phyloP scores from a whole-genome alignment of 805 yeast genomes.

The Zygoascus biomembranicola region DNA sequence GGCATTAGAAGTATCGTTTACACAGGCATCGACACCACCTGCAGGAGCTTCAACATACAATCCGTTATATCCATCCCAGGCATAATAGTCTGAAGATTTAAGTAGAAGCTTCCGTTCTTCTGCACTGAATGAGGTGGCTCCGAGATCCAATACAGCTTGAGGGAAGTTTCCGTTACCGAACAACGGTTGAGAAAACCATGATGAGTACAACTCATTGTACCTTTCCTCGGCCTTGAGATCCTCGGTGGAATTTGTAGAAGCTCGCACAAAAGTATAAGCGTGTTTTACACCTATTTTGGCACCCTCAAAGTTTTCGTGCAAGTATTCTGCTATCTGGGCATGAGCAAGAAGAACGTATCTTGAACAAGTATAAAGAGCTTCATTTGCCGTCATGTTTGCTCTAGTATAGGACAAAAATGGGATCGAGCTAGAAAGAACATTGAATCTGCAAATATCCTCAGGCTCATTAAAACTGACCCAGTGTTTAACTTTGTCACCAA shows the following conservation, averaged over 20 bases:
- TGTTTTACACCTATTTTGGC: slow-evolving; percentile 24
- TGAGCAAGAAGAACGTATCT: slow-evolving; percentile 20
- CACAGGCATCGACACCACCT: slow-evolving; percentile 22
- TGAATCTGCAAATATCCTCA: slow-evolving; percentile 11
- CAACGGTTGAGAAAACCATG: slow-evolving; percentile 25
- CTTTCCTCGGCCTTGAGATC: slow-evolving; percentile 23
- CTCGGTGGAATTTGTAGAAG: slow-evolving; percentile 22
- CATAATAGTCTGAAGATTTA: slow-evolving; percentile 16
- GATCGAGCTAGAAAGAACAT: neutral
- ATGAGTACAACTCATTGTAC: slow-evolving; percentile 19
- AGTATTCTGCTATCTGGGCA: slow-evolving; percentile 21
- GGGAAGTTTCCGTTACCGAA: slow-evolving; percentile 27
- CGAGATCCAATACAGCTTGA: slow-evolving; percentile 10
- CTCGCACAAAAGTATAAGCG: slow-evolving; percentile 22
- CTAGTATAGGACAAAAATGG: neutral
- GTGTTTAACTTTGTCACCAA: slow-evolving; percentile 25
- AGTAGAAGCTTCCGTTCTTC: neutral
- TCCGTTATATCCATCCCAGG: slow-evolving; percentile 27
- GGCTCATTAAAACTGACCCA: slow-evolving; percentile 31
- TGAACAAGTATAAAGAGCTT: slow-evolving; percentile 13
- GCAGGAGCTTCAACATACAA: slow-evolving; percentile 17
- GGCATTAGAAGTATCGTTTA: slow-evolving; percentile 13
- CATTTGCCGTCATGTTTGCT: too few species aligned
- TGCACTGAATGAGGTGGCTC: neutral
- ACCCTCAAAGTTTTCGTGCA: slow-evolving; percentile 19